Percentiles rank a stretch among this genome's conserved stretches.
phyloP scores from a whole-genome alignment of 1,284 basidiomycete genomes.

The Erythrobasidium hasegawianum region DNA sequence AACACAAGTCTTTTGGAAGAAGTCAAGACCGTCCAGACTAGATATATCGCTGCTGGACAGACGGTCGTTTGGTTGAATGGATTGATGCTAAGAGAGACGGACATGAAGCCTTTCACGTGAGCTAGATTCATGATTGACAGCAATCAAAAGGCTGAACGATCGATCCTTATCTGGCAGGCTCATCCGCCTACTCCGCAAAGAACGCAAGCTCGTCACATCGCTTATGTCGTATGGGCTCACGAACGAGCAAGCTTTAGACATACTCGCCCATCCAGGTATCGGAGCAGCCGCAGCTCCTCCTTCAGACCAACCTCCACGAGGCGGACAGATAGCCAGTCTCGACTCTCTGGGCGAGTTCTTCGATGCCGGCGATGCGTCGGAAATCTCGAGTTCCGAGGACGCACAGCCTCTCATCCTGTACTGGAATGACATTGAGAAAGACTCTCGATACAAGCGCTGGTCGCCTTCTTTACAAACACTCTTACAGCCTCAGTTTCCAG shows the following conservation, averaged over 20 bases:
- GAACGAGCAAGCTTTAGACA: slow-evolving; percentile 61
- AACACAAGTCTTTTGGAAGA: slow-evolving; percentile 57
- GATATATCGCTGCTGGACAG: slow-evolving; percentile 33
- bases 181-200: slow-evolving; percentile 65
- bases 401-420: slow-evolving; percentile 59
- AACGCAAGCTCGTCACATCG: slow-evolving; percentile 63
- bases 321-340: slow-evolving; percentile 45
- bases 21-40: slow-evolving; percentile 56
- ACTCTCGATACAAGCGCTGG: slow-evolving; percentile 56
- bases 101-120: slow-evolving; percentile 69
- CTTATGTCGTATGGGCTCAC: slow-evolving; percentile 63
- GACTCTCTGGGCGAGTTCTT: slow-evolving; percentile 69
- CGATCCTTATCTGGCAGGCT: slow-evolving; percentile 57
- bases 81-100: slow-evolving; percentile 58
- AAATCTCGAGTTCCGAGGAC: slow-evolving; percentile 40
- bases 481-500: slow-evolving; percentile 66
- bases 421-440: slow-evolving; percentile 87
- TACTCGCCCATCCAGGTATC: slow-evolving; percentile 65
- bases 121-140: too few relatives aligned
- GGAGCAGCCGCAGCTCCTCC: slow-evolving; percentile 50
- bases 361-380: slow-evolving; percentile 80
- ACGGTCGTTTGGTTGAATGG: slow-evolving; percentile 72
- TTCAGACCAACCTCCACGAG: slow-evolving; percentile 2
- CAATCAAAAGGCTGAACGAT: too few relatives aligned
- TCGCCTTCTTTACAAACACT: slow-evolving; percentile 54